Base-by-base conservation (phyloP, 228 moss, liverwort and hornwort genomes). In the Sphagnum magellanicum region DNA sequence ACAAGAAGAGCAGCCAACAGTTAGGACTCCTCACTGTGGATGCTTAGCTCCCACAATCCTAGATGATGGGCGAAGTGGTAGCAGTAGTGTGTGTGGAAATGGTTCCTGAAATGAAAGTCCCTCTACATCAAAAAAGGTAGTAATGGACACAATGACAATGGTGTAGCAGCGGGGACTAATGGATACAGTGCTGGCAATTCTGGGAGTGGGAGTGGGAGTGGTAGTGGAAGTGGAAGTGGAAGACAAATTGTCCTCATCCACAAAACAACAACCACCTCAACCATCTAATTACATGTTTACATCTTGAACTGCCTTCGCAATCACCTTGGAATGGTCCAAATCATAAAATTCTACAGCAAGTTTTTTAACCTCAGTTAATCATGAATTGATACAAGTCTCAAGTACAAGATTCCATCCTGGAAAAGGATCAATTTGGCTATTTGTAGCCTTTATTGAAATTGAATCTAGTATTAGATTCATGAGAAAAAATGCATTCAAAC, bases 81-180 rank as follows among this genome's bases (percentile, higher is more conserved):
- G 97, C 52, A 97, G 93, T 58, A 93, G 87, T 65, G 88, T 92
- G 0, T 89, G 89, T 70, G 92, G 89, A 9, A 89, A 79, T 71
- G 90, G 86, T 6, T 90, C 87, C 60, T 78, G 83, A 68, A 89
- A 93, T 59, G 95, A 92, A 55, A 89, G 91, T 72, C 91, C 78
- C 1, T 89, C 88, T 10, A 93, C 91, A 13, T 89, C 91, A 88
- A 85, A 52, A 80, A 81, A 15, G 10, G 70, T 50, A 88, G 79
- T 63, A 91, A 92, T 69, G 88, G 86, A 16, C 92, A 96, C 72
- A 92, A 87, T 72, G 81, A 71, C 68, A 71, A 78, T 49, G 86
- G 74, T 50, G 73, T 59, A 13, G 65, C 82, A 17, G 71, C 83
- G 4, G 47, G 58, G 53, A 72, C 66, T 46, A 81, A 79, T 60